Base-by-base conservation (phyloP, 371 early-diverging fungal genomes). In the Cokeromyces recurvatus region DNA sequence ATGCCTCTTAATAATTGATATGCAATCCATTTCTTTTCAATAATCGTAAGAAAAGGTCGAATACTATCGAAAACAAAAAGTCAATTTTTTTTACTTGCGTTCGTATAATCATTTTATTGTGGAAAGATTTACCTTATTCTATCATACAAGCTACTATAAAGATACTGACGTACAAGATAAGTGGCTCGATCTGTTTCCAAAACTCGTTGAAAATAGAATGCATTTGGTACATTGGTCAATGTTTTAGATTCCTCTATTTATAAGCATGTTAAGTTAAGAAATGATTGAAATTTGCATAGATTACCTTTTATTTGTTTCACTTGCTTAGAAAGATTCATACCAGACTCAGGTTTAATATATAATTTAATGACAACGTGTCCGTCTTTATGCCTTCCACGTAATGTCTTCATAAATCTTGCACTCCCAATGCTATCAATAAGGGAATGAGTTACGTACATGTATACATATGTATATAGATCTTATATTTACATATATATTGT, bases 11-110 rank as follows among this genome's bases (percentile, higher is more conserved):
- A 69, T 7, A 97, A 46, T 53, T 97, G 97, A 60, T 85, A 92
- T 0, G 90, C 83, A 36, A 97, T 89, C 94, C 95, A 97, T 51
- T 87, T 89, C 59, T 95, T 95, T 60, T 95, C 96, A 14, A 85
- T 74, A 1, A 66, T 38, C 11, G 84, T 78, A 49, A 97, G 66
- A 51, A 97, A 97, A 5, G 97, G 97, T 5, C 96, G 86, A 1
- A 93, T 97, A 53, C 93, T 93, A 45, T 5, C 9, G 23, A 38
- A 21, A 14, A 14, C 34, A 24, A 23, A 37, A 15, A 4, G 24
- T 19, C 23, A 24, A 20, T 16, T 16, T 35, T 14, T 8, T 35
- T 35, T 14, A 15, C 35, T 29, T 29, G 11, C 5, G 29, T 5
- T 29, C 11, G 29, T 8, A 11, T 11, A 8, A 29, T 11, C 8